Evolutionary conservation across 306 rosid genomes (phyloP), one percentile per base, ranked within the genome.

Genomic region (Sphenostylis stenocarpa): DNA sequence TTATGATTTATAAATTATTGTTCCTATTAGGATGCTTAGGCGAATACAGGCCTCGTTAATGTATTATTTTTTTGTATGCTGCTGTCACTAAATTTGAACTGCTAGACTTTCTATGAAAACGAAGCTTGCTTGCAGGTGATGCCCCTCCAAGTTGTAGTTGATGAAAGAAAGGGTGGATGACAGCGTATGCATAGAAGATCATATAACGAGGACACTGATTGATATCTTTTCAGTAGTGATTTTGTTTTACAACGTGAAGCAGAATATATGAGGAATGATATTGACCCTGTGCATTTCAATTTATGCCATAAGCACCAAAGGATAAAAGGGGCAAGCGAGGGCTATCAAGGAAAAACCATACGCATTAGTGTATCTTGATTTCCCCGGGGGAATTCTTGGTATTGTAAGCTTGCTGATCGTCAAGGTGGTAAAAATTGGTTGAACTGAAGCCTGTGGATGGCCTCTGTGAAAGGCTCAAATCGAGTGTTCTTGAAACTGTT

Each of bases 121-220:
- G 68, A 64, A 52, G 39, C 48, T 53, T 81, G 64, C 56, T 69
- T 85, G 78, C 88, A 68, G 88, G 84, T 69, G 77, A 70, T 45
- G 58, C 70, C 65, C 49, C 74, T 41, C 61, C 8, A 74, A 75
- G 78, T 53, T 63, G 49, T 43, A 36, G 57, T 33, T 47, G 72
- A 69, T 63, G 81, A 20, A 9, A 38, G 43, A 38, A 64, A 73
- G 56, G 68, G 16, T 73, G 72, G 81, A 72, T 68, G 83, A 70
- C 49, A 21, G 68, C 80, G 45, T 62, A 74, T 26, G 44, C 75
- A 34, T 33, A 31, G 77, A 70, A 73, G 80, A 81, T 63, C 51
- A 20, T 26, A 53, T 49, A 63, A 45, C 61, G 77, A 63, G 24
- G 71, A 60, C 67, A 13, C 26, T 12, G 43, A 20, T 43, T 75